These are phyloP conservation scores for Bryoerythrophyllum caledonicum DNA, from an alignment of 225 moss, liverwort and hornwort genomes.

Conservation along the genomic window DNA sequence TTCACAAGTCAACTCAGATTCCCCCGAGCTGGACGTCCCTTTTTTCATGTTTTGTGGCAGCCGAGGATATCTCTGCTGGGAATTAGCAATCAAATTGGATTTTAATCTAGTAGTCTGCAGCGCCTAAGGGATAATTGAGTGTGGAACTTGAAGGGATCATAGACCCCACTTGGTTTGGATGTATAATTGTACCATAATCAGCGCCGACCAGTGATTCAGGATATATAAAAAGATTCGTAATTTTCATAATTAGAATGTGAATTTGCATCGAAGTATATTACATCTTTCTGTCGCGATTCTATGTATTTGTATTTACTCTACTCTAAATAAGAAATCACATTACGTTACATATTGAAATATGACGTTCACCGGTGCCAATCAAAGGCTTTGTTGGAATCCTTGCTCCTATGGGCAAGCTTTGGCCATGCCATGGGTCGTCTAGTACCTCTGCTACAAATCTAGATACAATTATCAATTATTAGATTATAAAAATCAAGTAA, in stretches of 20 bases:
- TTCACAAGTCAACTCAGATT: constrained; percentile 17
- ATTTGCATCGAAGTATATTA: too few relatives aligned
- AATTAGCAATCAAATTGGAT: constrained; percentile 21
- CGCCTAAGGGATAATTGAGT: constrained; percentile 13
- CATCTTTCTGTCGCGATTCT: neutral
- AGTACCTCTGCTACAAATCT: constrained; percentile 83
- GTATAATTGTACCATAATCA: constrained; percentile 39
- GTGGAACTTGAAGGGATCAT: constrained; percentile 23
- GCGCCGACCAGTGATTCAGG: constrained; percentile 3
- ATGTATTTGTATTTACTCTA: neutral
- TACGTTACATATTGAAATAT: constrained; percentile 15
- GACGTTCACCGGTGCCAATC: constrained; percentile 8
- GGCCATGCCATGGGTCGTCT: constrained; percentile 93
- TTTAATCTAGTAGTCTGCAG: constrained; percentile 11
- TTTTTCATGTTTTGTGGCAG: constrained; percentile 24
- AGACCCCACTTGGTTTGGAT: constrained; percentile 26
- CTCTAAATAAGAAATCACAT: neutral
- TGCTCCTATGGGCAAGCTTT: constrained; percentile 54
- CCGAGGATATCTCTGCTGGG: constrained; percentile 6
- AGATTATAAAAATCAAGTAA: too few relatives aligned
- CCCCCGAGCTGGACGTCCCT: constrained; percentile 7
- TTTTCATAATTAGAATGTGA: neutral
- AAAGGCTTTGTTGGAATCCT: constrained; percentile 69
- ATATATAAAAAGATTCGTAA: constrained; percentile 4
- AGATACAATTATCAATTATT: neutral